These are phyloP conservation scores for Mycena latifolia DNA, from an alignment of 768 basidiomycete species.

Conservation along the genomic window DNA sequence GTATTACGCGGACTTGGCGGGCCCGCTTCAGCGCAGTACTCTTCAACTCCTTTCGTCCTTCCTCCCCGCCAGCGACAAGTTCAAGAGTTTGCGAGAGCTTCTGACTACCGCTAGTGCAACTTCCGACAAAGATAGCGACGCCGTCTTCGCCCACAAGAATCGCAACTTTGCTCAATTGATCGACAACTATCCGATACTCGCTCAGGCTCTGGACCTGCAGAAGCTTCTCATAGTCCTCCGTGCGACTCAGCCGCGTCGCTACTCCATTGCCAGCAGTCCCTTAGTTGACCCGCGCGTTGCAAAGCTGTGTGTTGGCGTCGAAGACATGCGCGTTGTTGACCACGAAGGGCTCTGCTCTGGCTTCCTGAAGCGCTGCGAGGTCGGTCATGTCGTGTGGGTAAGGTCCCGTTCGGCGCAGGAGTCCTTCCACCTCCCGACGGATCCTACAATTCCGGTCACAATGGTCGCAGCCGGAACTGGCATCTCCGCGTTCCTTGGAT, in stretches of 20 bases:
- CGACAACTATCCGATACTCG: constrained; percentile 21
- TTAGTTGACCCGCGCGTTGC: constrained; percentile 19
- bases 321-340: constrained; percentile 28
- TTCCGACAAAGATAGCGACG: not conserved
- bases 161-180: constrained; percentile 22
- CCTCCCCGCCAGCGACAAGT: constrained; percentile 23
- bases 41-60: constrained; percentile 19
- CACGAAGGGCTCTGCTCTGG: constrained; percentile 29
- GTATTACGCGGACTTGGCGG: constrained; percentile 28
- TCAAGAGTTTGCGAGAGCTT: constrained; percentile 8
- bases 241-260: constrained; percentile 25
- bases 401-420: constrained; percentile 18
- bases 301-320: no score
- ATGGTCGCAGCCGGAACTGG: constrained; percentile 34
- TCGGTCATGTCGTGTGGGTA: constrained; percentile 29
- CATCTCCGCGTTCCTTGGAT: constrained; percentile 32
- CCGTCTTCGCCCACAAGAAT: constrained; percentile 18
- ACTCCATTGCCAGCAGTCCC: constrained; percentile 30
- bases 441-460: constrained; percentile 23
- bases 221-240: constrained; percentile 27
- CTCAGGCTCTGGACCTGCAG: constrained; percentile 17
- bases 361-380: constrained; percentile 19
- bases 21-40: constrained; percentile 26
- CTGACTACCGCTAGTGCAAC: constrained; percentile 10
- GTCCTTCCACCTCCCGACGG: constrained; percentile 29